Evolutionary conservation across 176 grass and related monocot species (phyloP).

Genomic region (Lolium rigidum): DNA sequence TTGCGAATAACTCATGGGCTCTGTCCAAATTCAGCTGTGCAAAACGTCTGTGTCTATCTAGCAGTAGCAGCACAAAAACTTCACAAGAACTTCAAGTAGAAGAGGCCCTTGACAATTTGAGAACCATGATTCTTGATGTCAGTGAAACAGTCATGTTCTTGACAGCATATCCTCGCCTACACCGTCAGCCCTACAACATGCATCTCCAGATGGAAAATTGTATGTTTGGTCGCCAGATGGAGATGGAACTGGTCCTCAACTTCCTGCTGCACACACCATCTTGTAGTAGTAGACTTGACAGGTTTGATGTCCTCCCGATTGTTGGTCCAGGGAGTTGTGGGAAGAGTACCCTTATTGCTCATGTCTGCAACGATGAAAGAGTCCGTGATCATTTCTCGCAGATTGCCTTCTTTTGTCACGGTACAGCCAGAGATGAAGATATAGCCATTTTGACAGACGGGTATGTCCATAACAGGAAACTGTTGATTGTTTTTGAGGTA

Average conservation of each 20-base stretch:
- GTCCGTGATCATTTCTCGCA: slow-evolving; percentile 39
- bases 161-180: background rate
- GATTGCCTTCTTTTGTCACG: background rate
- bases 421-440: background rate
- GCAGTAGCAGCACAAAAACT: background rate
- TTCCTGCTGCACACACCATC: background rate
- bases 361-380: slow-evolving; percentile 28
- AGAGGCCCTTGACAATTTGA: background rate
- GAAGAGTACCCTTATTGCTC: background rate
- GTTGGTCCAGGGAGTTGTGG: background rate
- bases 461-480: background rate
- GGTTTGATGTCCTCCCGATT: background rate
- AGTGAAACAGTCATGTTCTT: background rate
- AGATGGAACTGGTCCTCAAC: background rate
- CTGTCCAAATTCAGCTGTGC: background rate
- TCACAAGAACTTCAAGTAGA: background rate
- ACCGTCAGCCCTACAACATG: background rate
- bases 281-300: background rate
- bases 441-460: background rate
- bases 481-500: slow-evolving; percentile 35
- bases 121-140: background rate
- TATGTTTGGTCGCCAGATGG: slow-evolving; percentile 26
- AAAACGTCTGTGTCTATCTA: background rate
- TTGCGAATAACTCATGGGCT: background rate
- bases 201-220: background rate